Evolutionary conservation across 1,284 basidiomycete species (phyloP).

Genomic region (Cryptococcus jaspeensis): DNA sequence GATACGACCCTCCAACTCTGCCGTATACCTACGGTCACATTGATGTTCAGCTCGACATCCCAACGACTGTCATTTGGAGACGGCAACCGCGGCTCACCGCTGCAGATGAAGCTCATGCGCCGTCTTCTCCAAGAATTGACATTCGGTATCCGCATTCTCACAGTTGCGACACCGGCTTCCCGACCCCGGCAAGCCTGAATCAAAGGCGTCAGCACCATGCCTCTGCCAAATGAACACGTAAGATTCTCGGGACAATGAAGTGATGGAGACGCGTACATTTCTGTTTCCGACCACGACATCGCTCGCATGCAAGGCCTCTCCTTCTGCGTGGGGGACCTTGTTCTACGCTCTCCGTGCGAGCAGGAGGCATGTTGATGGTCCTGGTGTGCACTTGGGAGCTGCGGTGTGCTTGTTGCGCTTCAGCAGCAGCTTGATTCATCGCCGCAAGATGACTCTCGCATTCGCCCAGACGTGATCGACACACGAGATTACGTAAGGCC

Average conservation of each 20-base stretch:
- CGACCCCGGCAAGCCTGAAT: conserved; percentile 5
- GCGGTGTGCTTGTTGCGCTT: no score
- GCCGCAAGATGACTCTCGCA: no score
- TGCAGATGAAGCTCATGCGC: conserved; percentile 3
- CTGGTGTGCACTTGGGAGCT: no score
- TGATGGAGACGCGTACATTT: conserved; percentile 1
- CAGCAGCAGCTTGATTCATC: no score
- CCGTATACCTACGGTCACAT: neutral
- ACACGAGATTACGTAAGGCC: no score
- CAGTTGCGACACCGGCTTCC: conserved; percentile 12
- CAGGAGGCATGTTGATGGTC: no score
- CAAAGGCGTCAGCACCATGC: no score
- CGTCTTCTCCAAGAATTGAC: conserved; percentile 10
- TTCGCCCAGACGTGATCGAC: no score
- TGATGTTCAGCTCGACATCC: no score
- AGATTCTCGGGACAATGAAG: neutral
- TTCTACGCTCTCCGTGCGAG: no score
- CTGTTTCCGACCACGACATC: conserved; percentile 9
- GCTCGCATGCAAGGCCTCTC: conserved; percentile 8
- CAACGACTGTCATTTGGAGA: neutral
- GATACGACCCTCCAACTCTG: neutral
- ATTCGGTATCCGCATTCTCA: conserved; percentile 1
- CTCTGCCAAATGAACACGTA: neutral
- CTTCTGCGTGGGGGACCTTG: neutral
- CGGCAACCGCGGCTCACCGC: neutral